phyloP scores from a whole-genome alignment of 345 rosid species.

The Conringia planisiliqua region DNA sequence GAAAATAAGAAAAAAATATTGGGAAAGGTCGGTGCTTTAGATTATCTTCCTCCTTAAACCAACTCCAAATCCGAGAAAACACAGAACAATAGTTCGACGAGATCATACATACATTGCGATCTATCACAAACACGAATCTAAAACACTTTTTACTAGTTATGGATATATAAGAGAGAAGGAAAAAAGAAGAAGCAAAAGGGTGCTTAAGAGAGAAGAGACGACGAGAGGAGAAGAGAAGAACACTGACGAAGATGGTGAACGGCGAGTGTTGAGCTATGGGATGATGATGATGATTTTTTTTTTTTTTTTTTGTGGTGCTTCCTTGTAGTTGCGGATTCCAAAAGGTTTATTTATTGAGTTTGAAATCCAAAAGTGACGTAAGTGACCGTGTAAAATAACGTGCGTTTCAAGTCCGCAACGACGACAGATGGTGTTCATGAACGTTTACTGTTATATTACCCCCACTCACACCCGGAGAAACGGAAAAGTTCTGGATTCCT shows the following conservation, averaged over 20 bases:
- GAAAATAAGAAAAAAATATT: not conserved
- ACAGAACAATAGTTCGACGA: not conserved
- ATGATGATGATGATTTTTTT: not conserved
- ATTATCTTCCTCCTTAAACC: not conserved
- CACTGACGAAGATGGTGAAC: not conserved
- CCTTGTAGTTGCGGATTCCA: slow-evolving; percentile 31
- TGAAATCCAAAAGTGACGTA: slow-evolving; percentile 10
- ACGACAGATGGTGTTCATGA: slow-evolving; percentile 31
- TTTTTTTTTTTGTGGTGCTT: not conserved
- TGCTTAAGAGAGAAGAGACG: not conserved
- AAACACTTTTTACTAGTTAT: no score
- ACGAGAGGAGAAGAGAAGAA: slow-evolving; percentile 15
- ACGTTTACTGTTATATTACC: slow-evolving; percentile 7
- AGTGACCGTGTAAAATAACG: slow-evolving; percentile 20
- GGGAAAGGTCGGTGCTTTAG: not conserved
- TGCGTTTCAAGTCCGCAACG: slow-evolving; percentile 36
- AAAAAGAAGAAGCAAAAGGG: not conserved
- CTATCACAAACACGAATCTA: not conserved
- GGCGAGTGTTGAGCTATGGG: not conserved
- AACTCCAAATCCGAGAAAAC: not conserved
- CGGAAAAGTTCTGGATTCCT: slow-evolving; percentile 10
- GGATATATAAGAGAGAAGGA: no score
- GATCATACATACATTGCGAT: slow-evolving; percentile 22
- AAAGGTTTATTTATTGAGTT: slow-evolving; percentile 5
- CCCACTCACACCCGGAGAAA: not conserved